Conservation (phyloP, 352 stramenopile genomes). For the Globisporangium nagaii region DNA sequence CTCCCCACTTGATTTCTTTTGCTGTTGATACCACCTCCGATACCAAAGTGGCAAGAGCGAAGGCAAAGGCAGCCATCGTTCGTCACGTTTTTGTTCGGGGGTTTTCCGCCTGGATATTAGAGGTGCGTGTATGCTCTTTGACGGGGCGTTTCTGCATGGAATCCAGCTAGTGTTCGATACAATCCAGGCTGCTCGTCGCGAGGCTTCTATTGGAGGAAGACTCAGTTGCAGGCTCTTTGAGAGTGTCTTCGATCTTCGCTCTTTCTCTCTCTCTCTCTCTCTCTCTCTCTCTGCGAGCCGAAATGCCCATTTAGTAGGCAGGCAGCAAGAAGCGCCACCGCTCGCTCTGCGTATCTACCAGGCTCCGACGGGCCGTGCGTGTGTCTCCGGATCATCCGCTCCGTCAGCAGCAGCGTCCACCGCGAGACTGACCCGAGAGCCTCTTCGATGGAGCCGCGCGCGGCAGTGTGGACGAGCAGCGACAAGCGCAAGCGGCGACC, state of each 20-base stretch:
- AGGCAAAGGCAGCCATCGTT: constrained; percentile 4
- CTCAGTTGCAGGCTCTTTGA: not conserved
- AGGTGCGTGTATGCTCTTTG: not conserved
- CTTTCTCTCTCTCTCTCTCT: constrained; percentile 3
- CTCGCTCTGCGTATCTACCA: not conserved
- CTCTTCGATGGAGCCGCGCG: constrained; percentile 7
- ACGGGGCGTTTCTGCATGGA: not conserved
- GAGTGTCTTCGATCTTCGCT: constrained; percentile 5
- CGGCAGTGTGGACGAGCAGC: constrained; percentile 11
- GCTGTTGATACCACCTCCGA: not conserved
- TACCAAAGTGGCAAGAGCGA: not conserved
- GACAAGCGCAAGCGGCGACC: constrained; percentile 13
- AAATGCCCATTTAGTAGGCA: constrained; percentile 5
- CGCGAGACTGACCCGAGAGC: not conserved
- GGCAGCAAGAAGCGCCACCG: not conserved
- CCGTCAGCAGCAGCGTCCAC: no score
- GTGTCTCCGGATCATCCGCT: not conserved
- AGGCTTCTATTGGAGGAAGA: constrained; percentile 1
- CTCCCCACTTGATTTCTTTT: constrained; percentile 1
- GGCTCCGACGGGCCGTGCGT: no score
- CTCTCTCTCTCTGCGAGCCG: not conserved
- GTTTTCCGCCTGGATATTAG: constrained; percentile 5
- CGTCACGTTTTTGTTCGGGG: constrained; percentile 1
- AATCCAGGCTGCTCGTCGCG: not conserved
- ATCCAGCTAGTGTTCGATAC: not conserved